These are phyloP conservation scores for Stentor coeruleus DNA, from an alignment of 73 alveolate species.

Conservation along the genomic window DNA sequence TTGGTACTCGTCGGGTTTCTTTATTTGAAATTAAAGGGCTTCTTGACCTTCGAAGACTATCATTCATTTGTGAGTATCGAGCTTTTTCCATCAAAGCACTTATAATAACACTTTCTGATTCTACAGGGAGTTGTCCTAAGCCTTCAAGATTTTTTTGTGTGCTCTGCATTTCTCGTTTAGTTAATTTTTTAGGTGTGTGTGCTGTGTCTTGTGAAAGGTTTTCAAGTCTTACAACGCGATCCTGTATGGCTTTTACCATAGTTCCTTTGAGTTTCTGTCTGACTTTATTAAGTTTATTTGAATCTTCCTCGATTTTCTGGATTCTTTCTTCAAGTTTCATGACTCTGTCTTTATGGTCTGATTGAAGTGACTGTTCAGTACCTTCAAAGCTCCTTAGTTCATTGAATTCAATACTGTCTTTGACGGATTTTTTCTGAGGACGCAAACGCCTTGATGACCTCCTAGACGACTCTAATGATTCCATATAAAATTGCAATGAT, in stretches of 20 bases:
- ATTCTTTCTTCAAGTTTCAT: background rate
- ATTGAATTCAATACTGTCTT: background rate
- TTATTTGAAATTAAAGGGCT: background rate
- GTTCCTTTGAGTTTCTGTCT: background rate
- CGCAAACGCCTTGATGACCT: background rate
- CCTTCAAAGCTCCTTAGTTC: background rate
- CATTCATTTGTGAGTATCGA: background rate
- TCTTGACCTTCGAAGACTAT: background rate
- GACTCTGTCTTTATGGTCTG: background rate
- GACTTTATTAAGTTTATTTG: background rate
- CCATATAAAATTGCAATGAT: background rate
- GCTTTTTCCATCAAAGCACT: slow-evolving; percentile 23
- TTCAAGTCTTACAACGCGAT: background rate
- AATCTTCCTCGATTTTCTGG: background rate
- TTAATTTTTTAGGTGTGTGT: background rate
- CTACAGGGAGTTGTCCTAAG: background rate
- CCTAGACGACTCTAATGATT: background rate
- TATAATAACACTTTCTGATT: slow-evolving; percentile 13
- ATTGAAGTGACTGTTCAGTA: background rate
- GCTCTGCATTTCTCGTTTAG: background rate
- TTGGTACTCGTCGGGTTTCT: background rate
- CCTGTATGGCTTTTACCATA: background rate
- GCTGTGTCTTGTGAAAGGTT: background rate
- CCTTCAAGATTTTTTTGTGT: background rate
- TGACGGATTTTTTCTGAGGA: background rate